Evolutionary conservation across 2,329 filamentous ascomycete genomes (phyloP), one percentile per base, ranked within the genome.

Genomic region (Aspergillus brunneoviolaceus): DNA sequence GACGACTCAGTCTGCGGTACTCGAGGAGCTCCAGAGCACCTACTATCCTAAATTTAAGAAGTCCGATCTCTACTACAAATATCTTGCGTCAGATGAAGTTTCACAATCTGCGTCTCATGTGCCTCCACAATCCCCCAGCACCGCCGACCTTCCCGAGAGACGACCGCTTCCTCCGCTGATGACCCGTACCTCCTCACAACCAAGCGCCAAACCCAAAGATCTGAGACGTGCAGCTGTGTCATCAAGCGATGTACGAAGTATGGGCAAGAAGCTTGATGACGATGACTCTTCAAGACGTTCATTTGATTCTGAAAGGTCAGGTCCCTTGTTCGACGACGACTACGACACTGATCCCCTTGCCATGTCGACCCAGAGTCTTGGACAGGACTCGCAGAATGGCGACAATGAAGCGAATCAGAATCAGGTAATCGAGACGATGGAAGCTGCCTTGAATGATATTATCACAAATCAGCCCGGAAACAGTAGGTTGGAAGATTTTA

Each of bases 21-120:
- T 97, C 59, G 90, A 96, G 62, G 88, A 90, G 67, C 91, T 99
- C 86, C 89, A 92, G 69, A 86, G 87, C 23, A 86, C 84, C 14
- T 86, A 96, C 71, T 95, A 95, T 64, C 87, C 89, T 19, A 86
- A 85, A 21, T 99, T 99, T 80, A 96, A 93, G 71, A 90, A 88
- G 67, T 96, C 95, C 0, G 95, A 98, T 70, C 77, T 99, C 0
- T 99, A 92, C 74, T 98, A 95, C 81, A 99, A 99, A 74, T 97
- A 93, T 72, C 82, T 99, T 1, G 92, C 94, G 7, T 90, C 94
- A 12, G 91, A 96, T 69, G 92, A 96, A 76, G 77, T 78, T 31
- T 66, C 69, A 4, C 65, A 66, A 47, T 65, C 74, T 7, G 60
- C 55, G 33, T 49, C 70, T 35, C 67, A 68, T 48, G 53, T 56